phyloP scores from a whole-genome alignment of 2,329 filamentous ascomycete species.

The Colletotrichum cuscutae region DNA sequence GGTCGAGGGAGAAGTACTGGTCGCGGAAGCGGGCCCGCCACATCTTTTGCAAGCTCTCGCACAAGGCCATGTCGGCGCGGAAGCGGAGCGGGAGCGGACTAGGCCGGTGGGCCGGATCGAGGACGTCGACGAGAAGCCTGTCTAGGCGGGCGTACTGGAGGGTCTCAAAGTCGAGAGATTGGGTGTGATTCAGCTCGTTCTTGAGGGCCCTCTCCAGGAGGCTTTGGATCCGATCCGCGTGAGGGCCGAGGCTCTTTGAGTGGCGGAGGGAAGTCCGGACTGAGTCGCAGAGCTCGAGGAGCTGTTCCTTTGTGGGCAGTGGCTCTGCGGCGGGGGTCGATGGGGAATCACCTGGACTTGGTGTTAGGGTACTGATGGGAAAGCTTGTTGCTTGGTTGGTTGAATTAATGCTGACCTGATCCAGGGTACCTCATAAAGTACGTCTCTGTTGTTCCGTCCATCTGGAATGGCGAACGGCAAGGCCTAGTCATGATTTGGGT shows the following conservation, averaged over 20 bases:
- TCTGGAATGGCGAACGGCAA: constrained; percentile 21
- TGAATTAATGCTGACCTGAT: constrained; percentile 17
- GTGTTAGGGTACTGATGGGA: neutral
- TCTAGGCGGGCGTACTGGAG: constrained; percentile 53
- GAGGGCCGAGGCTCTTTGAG: constrained; percentile 44
- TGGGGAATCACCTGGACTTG: neutral
- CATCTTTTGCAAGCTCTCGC: constrained; percentile 50
- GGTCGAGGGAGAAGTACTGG: constrained; percentile 57
- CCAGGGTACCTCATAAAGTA: constrained; percentile 27
- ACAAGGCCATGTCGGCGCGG: constrained; percentile 47
- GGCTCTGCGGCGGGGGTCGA: constrained; percentile 12
- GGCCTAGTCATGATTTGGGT: constrained; percentile 22
- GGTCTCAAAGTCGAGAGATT: constrained; percentile 50
- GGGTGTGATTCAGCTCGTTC: constrained; percentile 48
- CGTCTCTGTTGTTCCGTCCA: constrained; percentile 22
- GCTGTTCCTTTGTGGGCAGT: constrained; percentile 13
- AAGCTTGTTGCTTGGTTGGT: neutral
- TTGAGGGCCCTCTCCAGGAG: constrained; percentile 52
- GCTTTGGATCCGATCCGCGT: constrained; percentile 48
- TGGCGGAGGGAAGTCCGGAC: constrained; percentile 49
- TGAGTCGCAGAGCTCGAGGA: constrained; percentile 55
- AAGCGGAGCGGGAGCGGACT: constrained; percentile 43
- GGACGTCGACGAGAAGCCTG: constrained; percentile 54
- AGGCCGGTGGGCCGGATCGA: constrained; percentile 43
- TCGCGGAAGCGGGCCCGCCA: constrained; percentile 58